A percentile compares a stretch with the other conserved stretches of the same genome.
Evolutionary conservation across 208 protist species (phyloP).

Genomic region (Dictyostelium gargantuum): DNA sequence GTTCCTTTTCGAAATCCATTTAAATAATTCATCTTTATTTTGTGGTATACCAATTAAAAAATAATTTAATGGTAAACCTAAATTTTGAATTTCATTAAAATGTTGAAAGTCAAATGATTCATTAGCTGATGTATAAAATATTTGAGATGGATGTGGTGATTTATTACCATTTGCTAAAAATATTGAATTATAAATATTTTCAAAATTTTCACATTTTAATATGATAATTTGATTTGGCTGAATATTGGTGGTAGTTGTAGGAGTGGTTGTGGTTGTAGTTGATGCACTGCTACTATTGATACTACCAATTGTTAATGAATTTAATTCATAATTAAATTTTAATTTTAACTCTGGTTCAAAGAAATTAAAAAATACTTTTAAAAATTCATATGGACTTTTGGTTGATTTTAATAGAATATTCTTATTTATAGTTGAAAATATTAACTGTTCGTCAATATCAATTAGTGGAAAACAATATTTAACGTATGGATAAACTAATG

Average conservation of each 20-base stretch:
- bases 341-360: constrained; percentile 10
- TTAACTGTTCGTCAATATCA: not conserved
- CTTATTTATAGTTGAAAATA: not conserved
- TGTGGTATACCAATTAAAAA: constrained; percentile 41
- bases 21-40: not conserved
- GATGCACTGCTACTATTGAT: not conserved
- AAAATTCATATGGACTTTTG: not conserved
- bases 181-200: not conserved
- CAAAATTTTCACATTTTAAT: not conserved
- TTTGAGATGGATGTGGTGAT: not conserved
- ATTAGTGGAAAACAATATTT: constrained; percentile 14
- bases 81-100: not conserved
- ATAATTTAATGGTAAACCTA: not conserved
- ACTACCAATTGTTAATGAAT: not conserved
- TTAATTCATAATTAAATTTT: constrained; percentile 16
- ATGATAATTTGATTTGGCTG: not conserved
- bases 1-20: not conserved
- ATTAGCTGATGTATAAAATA: not conserved
- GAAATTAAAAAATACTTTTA: not conserved
- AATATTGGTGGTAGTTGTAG: not conserved
- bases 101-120: not conserved
- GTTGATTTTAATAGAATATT: not conserved
- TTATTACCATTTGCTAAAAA: not conserved
- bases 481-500: constrained; percentile 6
- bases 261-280: not conserved